These are phyloP conservation scores for Ceratocystiopsis brevicomis DNA, from an alignment of 2,329 filamentous ascomycete species.

Conservation along the genomic window DNA sequence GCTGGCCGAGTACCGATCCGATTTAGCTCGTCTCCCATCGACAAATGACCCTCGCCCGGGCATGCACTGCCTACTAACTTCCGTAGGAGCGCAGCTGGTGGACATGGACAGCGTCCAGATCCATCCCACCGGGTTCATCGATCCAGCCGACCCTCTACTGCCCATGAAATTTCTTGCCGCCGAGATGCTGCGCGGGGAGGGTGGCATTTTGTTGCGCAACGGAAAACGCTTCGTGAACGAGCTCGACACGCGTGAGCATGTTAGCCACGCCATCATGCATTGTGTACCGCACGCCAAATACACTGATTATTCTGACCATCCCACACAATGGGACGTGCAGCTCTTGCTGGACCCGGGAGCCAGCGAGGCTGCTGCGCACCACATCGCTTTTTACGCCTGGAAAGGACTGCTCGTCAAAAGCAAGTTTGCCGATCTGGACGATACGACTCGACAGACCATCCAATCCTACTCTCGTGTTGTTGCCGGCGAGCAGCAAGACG, in stretches of 20 bases:
- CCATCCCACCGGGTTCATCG: constrained; percentile 90
- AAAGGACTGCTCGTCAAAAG: constrained; percentile 99
- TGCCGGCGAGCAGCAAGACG: constrained; percentile 89
- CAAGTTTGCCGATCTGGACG: constrained; percentile 72
- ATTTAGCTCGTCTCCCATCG: constrained; percentile 77
- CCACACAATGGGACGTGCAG: constrained; percentile 61
- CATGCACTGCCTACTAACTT: constrained; percentile 48
- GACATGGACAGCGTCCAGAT: constrained; percentile 99
- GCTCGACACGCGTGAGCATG: constrained; percentile 94
- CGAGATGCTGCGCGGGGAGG: constrained; percentile 94
- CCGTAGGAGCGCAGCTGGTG: constrained; percentile 88
- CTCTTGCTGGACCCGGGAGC: constrained; percentile 96
- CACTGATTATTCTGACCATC: too few species aligned
- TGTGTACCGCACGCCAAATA: background rate
- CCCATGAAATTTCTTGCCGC: constrained; percentile 99
- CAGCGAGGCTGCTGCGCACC: constrained; percentile 93
- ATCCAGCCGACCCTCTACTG: constrained; percentile 86
- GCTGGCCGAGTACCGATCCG: constrained; percentile 85
- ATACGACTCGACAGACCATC: constrained; percentile 77
- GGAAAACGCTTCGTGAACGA: constrained; percentile 96
- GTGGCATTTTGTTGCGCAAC: constrained; percentile 77
- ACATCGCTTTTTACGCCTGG: constrained; percentile 95
- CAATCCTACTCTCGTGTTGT: constrained; percentile 84
- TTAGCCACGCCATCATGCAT: constrained; percentile 74
- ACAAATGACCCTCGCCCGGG: constrained; percentile 51